Conservation (phyloP, 192 early-diverging fungal species). For the Dissophora globulifera region DNA sequence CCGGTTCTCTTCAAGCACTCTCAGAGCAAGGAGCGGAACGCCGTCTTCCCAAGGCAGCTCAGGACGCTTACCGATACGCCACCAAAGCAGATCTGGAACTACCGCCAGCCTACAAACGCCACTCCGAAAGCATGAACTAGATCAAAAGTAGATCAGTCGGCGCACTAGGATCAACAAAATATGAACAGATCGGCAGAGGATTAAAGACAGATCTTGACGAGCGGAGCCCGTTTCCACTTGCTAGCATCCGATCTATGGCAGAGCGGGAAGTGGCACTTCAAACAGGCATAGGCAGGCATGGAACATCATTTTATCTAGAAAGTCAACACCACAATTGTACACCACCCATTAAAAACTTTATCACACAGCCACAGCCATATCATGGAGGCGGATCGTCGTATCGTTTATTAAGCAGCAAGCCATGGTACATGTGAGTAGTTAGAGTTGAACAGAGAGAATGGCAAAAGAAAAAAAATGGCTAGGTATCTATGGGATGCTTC, state of each 20-base stretch:
- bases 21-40: slow-evolving; percentile 63
- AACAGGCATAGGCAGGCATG: background rate
- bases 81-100: slow-evolving; percentile 75
- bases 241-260: background rate
- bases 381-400: background rate
- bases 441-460: no score
- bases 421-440: no score
- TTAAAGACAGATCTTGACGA: no score
- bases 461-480: no score
- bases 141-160: no score
- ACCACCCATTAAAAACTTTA: slow-evolving; percentile 19
- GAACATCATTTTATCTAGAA: slow-evolving; percentile 9
- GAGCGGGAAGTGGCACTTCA: background rate
- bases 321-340: slow-evolving; percentile 16
- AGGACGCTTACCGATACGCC: slow-evolving; percentile 82
- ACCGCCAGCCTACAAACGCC: slow-evolving; percentile 47
- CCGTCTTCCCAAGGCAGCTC: slow-evolving; percentile 76
- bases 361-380: background rate
- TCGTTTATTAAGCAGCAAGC: no score
- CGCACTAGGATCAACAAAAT: no score
- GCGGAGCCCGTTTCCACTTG: no score
- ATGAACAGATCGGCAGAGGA: background rate
- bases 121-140: slow-evolving; percentile 38
- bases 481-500: no score
- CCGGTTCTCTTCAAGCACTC: slow-evolving; percentile 71